These are phyloP conservation scores for Trichoderma virens DNA, from an alignment of 495 filamentous ascomycete species.

Conservation along the genomic window DNA sequence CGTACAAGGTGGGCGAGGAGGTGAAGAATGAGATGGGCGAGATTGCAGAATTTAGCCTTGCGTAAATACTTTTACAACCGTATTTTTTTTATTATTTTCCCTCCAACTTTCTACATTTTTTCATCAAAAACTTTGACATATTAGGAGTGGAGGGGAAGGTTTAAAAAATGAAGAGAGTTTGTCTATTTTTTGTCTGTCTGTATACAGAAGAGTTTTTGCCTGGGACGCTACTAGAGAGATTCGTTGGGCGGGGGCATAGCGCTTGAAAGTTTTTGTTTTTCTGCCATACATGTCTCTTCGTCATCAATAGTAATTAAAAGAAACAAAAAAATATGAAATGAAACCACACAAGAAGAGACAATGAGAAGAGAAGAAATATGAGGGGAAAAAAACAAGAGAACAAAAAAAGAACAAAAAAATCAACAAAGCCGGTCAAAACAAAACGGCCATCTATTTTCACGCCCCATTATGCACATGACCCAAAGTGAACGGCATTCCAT, in stretches of 20 bases:
- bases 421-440: too few relatives aligned
- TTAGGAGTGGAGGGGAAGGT: too few relatives aligned
- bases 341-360: not conserved
- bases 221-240: not conserved
- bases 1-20: conserved; percentile 63
- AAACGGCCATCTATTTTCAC: not conserved
- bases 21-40: conserved; percentile 72
- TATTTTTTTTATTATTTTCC: not conserved
- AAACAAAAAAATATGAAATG: not conserved
- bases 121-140: too few relatives aligned
- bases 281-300: not conserved
- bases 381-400: not conserved
- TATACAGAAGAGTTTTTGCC: not conserved
- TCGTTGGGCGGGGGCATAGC: not conserved
- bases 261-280: not conserved
- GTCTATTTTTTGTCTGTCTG: not conserved
- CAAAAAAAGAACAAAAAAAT: not conserved
- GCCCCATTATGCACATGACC: conserved; percentile 2
- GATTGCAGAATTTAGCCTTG: conserved; percentile 74
- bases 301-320: not conserved
- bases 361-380: not conserved
- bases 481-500: not conserved
- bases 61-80: conserved; percentile 19
- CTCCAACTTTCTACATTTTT: not conserved
- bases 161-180: too few relatives aligned